Evolutionary conservation across 169 alveolate genomes (phyloP).

Genomic region (Cryptosporidium ryanae): DNA sequence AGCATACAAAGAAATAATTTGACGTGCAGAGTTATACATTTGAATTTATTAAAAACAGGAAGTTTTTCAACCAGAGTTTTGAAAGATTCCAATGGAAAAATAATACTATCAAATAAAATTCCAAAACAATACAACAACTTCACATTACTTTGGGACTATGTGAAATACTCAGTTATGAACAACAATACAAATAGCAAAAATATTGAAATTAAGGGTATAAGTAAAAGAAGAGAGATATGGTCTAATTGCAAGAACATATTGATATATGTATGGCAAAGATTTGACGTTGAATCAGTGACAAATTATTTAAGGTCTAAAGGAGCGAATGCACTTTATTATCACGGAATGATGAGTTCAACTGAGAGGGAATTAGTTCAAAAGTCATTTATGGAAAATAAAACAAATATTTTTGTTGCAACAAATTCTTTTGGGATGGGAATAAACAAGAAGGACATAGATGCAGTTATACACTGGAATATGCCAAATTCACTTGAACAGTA

Average conservation of each 20-base stretch:
- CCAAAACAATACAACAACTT: conserved; percentile 46
- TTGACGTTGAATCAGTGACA: conserved; percentile 77
- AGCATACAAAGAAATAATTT: conserved; percentile 58
- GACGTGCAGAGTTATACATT: conserved; percentile 31
- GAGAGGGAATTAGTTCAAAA: conserved; percentile 79
- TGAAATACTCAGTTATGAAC: conserved; percentile 32
- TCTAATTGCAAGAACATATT: conserved; percentile 51
- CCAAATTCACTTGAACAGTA: conserved; percentile 90
- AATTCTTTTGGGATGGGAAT: conserved; percentile 93
- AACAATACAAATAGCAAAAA: background rate
- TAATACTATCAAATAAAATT: background rate
- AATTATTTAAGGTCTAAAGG: conserved; percentile 76
- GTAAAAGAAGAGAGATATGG: conserved; percentile 54
- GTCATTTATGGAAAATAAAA: conserved; percentile 80
- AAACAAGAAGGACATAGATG: conserved; percentile 89
- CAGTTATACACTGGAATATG: conserved; percentile 90
- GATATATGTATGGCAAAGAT: conserved; percentile 72
- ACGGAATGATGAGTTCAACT: conserved; percentile 67
- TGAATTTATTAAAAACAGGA: conserved; percentile 16
- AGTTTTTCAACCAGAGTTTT: background rate
- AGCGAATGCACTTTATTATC: conserved; percentile 72
- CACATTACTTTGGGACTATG: conserved; percentile 51
- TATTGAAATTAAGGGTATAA: background rate
- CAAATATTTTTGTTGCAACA: conserved; percentile 88
- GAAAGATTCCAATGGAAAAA: background rate